A percentile compares a stretch with the other conserved stretches of the same genome.
phyloP scores from a whole-genome alignment of 2,329 filamentous ascomycete genomes.

The Hyphodiscus sp. region DNA sequence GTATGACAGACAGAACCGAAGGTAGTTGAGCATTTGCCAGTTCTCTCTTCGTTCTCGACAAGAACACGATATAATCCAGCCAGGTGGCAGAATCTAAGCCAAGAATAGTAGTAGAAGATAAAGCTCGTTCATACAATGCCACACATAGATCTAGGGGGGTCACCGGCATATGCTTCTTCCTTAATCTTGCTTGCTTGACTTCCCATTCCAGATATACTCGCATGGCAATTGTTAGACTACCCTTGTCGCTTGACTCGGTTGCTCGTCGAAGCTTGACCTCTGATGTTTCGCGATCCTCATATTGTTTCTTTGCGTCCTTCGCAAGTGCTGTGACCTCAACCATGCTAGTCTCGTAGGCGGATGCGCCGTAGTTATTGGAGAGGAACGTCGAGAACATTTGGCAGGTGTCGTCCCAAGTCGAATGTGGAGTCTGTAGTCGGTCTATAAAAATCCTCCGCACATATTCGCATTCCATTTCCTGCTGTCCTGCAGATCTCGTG shows the following conservation, averaged over 20 bases:
- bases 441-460: constrained; percentile 65
- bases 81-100: constrained; percentile 69
- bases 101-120: constrained; percentile 48
- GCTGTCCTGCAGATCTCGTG: constrained; percentile 23
- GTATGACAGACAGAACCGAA: constrained; percentile 62
- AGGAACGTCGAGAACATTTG: constrained; percentile 70
- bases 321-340: constrained; percentile 58
- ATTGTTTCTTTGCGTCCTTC: constrained; percentile 56
- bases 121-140: constrained; percentile 72
- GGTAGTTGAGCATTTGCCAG: constrained; percentile 34
- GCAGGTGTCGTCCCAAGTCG: constrained; percentile 68
- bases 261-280: constrained; percentile 61
- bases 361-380: constrained; percentile 57
- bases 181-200: constrained; percentile 53
- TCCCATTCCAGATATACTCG: constrained; percentile 83
- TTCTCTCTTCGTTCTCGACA: constrained; percentile 18
- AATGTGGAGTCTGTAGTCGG: constrained; percentile 65
- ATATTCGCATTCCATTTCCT: constrained; percentile 55
- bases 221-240: constrained; percentile 46
- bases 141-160: constrained; percentile 46
- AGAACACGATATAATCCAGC: constrained; percentile 59
- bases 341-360: constrained; percentile 71
- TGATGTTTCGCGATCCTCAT: constrained; percentile 57
- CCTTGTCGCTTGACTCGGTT: constrained; percentile 46
- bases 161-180: constrained; percentile 39